Evolutionary conservation across 169 alveolate species (phyloP), one percentile per base, ranked within the genome.

Genomic region (Blepharisma undulans): DNA sequence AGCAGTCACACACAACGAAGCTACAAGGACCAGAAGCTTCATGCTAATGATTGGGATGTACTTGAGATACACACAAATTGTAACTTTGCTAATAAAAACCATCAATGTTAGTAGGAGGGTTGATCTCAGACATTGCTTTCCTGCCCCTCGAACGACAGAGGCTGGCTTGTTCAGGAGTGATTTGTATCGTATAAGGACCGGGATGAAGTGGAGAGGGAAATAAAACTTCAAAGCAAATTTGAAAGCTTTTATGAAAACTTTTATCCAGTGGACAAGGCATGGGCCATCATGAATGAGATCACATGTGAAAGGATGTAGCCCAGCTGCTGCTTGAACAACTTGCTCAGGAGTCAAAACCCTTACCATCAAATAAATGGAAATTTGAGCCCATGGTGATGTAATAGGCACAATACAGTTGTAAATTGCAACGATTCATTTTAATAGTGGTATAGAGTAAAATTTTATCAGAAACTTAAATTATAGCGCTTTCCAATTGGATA

Each of bases 121-220:
- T 59, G 96, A 93, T 81, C 90, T 89, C 8, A 92, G 76, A 48
- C 91, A 91, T 60, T 92, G 90, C 76, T 90, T 92, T 22, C 85
- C 61, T 25, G 92, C 89, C 5, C 88, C 72, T 72, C 85, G 72
- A 18, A 95, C 72, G n/a, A 94, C 93, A 60, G 92, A 79, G 14
- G 87, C 27, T n/a, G 96, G 97, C 76, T 95, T 93, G 80, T 10
- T 71, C 5, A 91, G 30, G 32, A 32, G 74, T 3, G 29, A 80
- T 14, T 19, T 84, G 85, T 30, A 88, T 22, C 76, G 77, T n/a
- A 72, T 21, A 48, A 95, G 93, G 19, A 92, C 76, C 18, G 97
- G 96, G 48, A 95, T 94, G 48, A 92, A 34, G 76, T 93, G 95
- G 30, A 95, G 92, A 4, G 97, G 97, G 29, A 95, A 61, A 84